A percentile compares a stretch with the other conserved stretches of the same genome.
These are phyloP conservation scores for Coprinopsis cinerea DNA, from an alignment of 768 basidiomycete genomes.

Conservation along the genomic window DNA sequence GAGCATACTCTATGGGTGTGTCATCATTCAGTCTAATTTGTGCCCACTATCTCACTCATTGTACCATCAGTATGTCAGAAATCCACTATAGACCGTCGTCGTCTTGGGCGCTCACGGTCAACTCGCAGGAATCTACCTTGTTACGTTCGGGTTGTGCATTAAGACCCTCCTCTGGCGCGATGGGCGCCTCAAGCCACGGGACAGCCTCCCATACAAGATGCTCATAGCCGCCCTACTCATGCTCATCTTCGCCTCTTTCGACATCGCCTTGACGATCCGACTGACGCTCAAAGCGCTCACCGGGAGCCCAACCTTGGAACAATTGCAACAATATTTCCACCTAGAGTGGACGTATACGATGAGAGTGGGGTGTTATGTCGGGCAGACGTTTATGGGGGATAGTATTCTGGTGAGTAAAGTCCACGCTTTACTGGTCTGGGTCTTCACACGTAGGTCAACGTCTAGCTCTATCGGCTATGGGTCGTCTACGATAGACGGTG, in stretches of 20 bases:
- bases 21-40: background rate
- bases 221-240: constrained; percentile 30
- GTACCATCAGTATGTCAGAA: too few relatives aligned
- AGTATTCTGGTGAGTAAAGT: constrained; percentile 30
- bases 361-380: constrained; percentile 34
- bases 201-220: constrained; percentile 28
- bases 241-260: constrained; percentile 34
- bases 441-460: too few relatives aligned
- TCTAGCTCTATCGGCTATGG: constrained; percentile 36
- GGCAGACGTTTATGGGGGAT: constrained; percentile 39
- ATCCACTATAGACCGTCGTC: too few relatives aligned
- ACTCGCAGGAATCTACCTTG: constrained; percentile 32
- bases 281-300: constrained; percentile 40
- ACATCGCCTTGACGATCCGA: constrained; percentile 34
- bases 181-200: constrained; percentile 21
- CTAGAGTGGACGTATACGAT: constrained; percentile 36
- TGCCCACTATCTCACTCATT: background rate
- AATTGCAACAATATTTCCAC: constrained; percentile 27
- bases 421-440: background rate
- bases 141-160: constrained; percentile 31
- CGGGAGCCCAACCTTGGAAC: constrained; percentile 19
- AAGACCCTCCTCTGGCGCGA: constrained; percentile 27
- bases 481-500: constrained; percentile 28
- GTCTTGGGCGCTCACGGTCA: too few relatives aligned
- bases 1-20: constrained; percentile 32